These are phyloP conservation scores for Naematelia encephala DNA, from an alignment of 768 basidiomycete genomes.

Conservation along the genomic window DNA sequence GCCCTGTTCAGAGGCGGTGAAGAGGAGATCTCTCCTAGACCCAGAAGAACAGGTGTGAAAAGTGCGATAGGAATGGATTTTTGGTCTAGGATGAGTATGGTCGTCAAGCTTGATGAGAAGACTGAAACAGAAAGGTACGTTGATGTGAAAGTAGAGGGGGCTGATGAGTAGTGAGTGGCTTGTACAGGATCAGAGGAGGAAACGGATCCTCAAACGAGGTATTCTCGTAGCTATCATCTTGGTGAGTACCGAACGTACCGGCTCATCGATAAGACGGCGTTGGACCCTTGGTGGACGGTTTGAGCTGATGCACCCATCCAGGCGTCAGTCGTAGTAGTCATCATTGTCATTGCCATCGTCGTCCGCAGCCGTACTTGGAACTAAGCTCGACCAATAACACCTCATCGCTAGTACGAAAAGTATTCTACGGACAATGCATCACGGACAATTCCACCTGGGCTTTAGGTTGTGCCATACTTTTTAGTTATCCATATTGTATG, in stretches of 20 bases:
- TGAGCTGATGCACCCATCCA: not conserved
- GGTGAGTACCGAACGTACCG: constrained; percentile 14
- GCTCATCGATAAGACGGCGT: not conserved
- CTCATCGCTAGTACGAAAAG: too few relatives aligned
- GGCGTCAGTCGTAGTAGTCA: not conserved
- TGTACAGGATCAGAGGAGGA: constrained; percentile 11
- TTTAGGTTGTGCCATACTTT: not conserved
- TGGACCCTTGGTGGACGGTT: not conserved
- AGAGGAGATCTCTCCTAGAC: constrained; percentile 34
- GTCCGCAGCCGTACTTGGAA: not conserved
- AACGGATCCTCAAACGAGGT: constrained; percentile 11
- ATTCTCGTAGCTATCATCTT: constrained; percentile 21
- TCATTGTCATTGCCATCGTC: not conserved
- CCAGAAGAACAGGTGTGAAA: constrained; percentile 7
- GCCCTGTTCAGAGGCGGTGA: constrained; percentile 41
- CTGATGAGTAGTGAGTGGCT: constrained; percentile 27
- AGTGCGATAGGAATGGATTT: constrained; percentile 28
- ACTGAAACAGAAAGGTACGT: constrained; percentile 31
- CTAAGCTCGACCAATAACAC: not conserved
- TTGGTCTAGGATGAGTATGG: constrained; percentile 43
- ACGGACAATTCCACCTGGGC: too few relatives aligned
- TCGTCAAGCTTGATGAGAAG: constrained; percentile 28
- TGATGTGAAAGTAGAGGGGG: not conserved
- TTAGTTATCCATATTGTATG: not conserved
- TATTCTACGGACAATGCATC: too few relatives aligned